phyloP scores from a whole-genome alignment of 495 filamentous ascomycete species.

The Penicillium subrubescens region DNA sequence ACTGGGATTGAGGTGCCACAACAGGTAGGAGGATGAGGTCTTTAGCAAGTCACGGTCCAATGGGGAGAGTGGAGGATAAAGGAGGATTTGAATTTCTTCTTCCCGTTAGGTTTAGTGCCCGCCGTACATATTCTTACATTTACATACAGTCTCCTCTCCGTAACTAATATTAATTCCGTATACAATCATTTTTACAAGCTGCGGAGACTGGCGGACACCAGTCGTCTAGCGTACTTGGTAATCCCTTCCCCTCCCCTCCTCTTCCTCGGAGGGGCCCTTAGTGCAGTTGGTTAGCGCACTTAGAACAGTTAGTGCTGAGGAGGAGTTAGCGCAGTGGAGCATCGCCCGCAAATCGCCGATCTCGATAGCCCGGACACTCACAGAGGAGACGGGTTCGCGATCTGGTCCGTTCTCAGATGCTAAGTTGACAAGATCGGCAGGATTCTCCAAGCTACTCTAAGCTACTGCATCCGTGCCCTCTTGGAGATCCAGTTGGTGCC shows the following conservation, averaged over 20 bases:
- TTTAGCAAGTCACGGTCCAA: slow-evolving; percentile 12
- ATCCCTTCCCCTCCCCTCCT: neutral
- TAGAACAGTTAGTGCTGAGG: neutral
- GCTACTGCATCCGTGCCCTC: slow-evolving; percentile 8
- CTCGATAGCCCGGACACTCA: slow-evolving; percentile 22
- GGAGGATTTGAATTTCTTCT: neutral
- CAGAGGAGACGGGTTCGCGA: slow-evolving; percentile 21
- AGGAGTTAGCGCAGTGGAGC: slow-evolving; percentile 24
- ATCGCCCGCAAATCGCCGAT: slow-evolving; percentile 29
- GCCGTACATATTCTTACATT: neutral
- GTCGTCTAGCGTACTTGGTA: no score
- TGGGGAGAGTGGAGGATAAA: neutral
- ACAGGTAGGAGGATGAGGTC: slow-evolving; percentile 11
- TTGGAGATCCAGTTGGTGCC: slow-evolving; percentile 1
- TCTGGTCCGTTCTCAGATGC: slow-evolving; percentile 34
- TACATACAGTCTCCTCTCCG: neutral
- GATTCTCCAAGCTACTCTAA: neutral
- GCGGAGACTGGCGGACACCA: slow-evolving; percentile 12
- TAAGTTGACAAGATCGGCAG: slow-evolving; percentile 22
- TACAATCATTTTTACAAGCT: neutral
- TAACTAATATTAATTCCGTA: neutral
- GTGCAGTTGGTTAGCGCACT: neutral
- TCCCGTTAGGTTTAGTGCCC: neutral
- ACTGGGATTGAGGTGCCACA: slow-evolving; percentile 17
- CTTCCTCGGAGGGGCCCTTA: neutral